These are phyloP conservation scores for Aspergillus udagawae DNA, from an alignment of 2,329 filamentous ascomycete genomes.

Conservation along the genomic window DNA sequence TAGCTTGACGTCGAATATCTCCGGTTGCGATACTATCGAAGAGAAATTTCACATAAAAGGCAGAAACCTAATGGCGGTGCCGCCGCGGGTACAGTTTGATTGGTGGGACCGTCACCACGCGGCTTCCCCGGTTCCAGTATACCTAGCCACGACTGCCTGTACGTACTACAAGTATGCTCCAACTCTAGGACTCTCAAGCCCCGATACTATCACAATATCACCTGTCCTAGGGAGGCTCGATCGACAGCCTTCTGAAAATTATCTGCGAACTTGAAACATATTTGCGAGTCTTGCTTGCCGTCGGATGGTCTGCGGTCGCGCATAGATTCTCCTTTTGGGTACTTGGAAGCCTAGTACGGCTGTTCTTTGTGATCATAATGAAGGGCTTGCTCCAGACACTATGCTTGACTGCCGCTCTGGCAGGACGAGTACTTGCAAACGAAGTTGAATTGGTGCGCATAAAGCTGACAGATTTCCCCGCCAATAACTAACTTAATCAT, in stretches of 20 bases:
- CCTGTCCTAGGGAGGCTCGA: not conserved
- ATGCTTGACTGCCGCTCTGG: slow-evolving; percentile 35
- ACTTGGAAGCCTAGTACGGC: slow-evolving; percentile 19
- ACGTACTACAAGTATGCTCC: not conserved
- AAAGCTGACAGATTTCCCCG: not conserved
- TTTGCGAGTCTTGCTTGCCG: not conserved
- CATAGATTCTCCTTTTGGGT: slow-evolving; percentile 12
- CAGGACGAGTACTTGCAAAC: slow-evolving; percentile 39
- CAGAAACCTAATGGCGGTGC: slow-evolving; percentile 16
- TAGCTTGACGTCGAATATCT: not conserved
- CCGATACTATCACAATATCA: not conserved
- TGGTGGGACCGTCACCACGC: slow-evolving; percentile 17
- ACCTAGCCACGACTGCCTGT: slow-evolving; percentile 17
- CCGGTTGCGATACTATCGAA: not conserved
- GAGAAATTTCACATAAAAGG: slow-evolving; percentile 12
- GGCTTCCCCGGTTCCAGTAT: slow-evolving; percentile 16
- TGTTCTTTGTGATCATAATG: slow-evolving; percentile 27
- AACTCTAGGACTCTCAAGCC: not conserved
- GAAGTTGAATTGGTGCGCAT: slow-evolving; percentile 43
- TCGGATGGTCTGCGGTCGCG: slow-evolving; percentile 19
- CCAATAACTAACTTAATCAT: not conserved
- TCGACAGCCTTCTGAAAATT: not conserved
- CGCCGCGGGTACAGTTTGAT: slow-evolving; percentile 18
- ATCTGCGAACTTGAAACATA: not conserved
- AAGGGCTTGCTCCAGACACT: slow-evolving; percentile 38